Evolutionary conservation across 192 early-diverging fungal species (phyloP), one percentile per base, ranked within the genome.

Genomic region (Podila minutissima): DNA sequence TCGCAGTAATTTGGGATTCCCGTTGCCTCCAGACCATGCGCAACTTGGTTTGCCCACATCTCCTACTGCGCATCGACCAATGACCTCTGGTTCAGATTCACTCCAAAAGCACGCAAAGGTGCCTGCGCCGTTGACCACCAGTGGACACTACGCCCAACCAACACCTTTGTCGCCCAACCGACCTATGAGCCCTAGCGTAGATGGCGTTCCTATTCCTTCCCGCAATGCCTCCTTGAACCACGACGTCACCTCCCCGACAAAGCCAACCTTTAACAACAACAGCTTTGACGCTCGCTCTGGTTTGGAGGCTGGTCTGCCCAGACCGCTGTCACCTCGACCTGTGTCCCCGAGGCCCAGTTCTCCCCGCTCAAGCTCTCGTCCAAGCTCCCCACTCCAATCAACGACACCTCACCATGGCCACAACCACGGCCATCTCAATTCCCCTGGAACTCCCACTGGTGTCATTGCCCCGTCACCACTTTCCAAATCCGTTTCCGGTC

Each of bases 181-280:
- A 3, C 71, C 76, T 5, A 64, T 69, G 67, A 81, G 67, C 19
- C 77, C 77, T 0, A 55, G n/a, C 17, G 61, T 66, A 26, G 49
- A 29, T 20, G 71, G 57, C 32, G 38, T 73, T 29, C 71, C 71
- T 26, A 81, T 81, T 24, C 77, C 77, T 22, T 81, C 77, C 2
- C 70, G 77, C 35, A 69, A 50, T 26, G 67, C 67, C 3, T 81
- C 77, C 3, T 20, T 81, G 62, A 64, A 69, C 32, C 77, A 81
- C 7, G 77, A 81, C 5, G 24, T 64, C 31, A 57, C 77, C 7
- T 73, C 77, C 2, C 77, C 77, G 10, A 61, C 62, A 9, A 73
- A 53, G 48, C 19, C 66, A 1, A 46, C n/a, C 12, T 66, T 61
- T 28, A 22, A 60, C 0, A 64, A 57, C 29, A 69, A 20, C 26